phyloP scores from a whole-genome alignment of 139 green algal species.

The Zygnema cylindricum region DNA sequence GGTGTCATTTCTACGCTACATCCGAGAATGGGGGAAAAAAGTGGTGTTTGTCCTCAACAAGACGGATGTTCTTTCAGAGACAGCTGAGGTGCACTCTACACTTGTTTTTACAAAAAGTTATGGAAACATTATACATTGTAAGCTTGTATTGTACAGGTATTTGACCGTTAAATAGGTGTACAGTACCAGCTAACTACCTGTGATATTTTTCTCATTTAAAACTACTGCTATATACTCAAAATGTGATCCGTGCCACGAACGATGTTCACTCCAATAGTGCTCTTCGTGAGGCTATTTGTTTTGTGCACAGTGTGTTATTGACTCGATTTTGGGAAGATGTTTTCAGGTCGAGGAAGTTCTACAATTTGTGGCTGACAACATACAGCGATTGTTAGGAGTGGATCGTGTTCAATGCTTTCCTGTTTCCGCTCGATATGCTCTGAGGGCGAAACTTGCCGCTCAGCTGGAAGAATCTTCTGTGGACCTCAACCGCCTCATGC shows the following conservation, averaged over 20 bases:
- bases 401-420: constrained; percentile 71
- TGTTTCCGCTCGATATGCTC: constrained; percentile 68
- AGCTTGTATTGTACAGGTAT: too few relatives aligned
- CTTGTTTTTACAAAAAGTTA: too few relatives aligned
- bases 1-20: constrained; percentile 69
- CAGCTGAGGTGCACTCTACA: constrained; percentile 66
- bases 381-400: constrained; percentile 71
- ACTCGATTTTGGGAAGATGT: too few relatives aligned
- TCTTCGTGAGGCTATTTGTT: too few relatives aligned
- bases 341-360: constrained; percentile 68
- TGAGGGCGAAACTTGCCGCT: constrained; percentile 72
- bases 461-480: not conserved
- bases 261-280: too few relatives aligned
- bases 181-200: too few relatives aligned
- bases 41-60: constrained; percentile 99
- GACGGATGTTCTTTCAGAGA: constrained; percentile 78
- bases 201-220: too few relatives aligned
- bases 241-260: too few relatives aligned
- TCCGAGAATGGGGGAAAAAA: constrained; percentile 92
- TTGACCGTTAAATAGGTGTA: too few relatives aligned
- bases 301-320: too few relatives aligned
- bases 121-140: too few relatives aligned
- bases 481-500: constrained; percentile 3
- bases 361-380: constrained; percentile 82
- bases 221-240: too few relatives aligned